Base-by-base conservation (phyloP, 495 filamentous ascomycete genomes). In the Penicillium canariense region DNA sequence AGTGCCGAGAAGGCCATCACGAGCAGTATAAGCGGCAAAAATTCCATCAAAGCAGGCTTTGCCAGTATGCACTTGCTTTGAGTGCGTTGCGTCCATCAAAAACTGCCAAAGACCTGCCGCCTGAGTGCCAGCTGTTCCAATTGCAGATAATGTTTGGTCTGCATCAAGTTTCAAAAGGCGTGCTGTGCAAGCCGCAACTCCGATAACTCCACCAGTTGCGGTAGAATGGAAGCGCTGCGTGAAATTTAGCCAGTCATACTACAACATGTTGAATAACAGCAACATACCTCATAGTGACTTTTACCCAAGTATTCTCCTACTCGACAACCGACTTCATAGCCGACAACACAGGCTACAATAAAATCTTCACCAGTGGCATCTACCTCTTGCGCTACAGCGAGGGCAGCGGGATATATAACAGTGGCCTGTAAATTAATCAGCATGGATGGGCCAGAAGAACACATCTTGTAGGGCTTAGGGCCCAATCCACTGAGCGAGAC, bases 31-130 rank as follows among this genome's bases (percentile, higher is more conserved):
- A 3, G 69, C 69, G 1, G 69, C 66, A 46, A 72, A 72, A 2
- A 72, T 69, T 5, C 69, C 69, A 15, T 68, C 69, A 20, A 69
- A 70, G 32, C 69, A 72, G 2, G 69, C 68, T 20, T 70, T 70
- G 0, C 56, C 69, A 0, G 69, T 72, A 45, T 72, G 69, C 0
- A 72, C 69, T 59, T 72, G 69, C 34, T 72, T 72, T 22, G 69
- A 72, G 31, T 72, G 69, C 0, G 66, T 61, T 12, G 69, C 69
- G 47, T 72, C 69, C 11, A 70, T 52, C 10, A 72, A 50, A 50
- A 72, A 72, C 25, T 72, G 69, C 69, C 69, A 72, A 5, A 72
- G 55, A 4, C 69, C 69, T 22, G 69, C 69, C 11, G 69, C 68
- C 55, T 72, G 69, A 0, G 69, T 72, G 14, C 69, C 69, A 11